These are phyloP conservation scores for Biscogniauxia marginata DNA, from an alignment of 2,329 filamentous ascomycete genomes.

Conservation along the genomic window DNA sequence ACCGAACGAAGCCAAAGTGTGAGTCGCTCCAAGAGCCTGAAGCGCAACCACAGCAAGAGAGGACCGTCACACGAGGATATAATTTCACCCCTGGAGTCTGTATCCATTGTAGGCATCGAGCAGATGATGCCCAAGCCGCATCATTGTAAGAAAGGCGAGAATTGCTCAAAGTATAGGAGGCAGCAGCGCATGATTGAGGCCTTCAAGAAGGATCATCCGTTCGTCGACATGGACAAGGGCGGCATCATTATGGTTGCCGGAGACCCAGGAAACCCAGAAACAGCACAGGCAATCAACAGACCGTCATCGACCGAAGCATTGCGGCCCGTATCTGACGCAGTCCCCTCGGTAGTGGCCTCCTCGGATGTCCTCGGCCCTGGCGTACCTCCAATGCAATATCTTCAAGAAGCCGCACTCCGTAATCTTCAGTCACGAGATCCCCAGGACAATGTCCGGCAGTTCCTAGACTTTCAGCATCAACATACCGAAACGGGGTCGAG, in stretches of 20 bases:
- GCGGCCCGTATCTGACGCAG: slow-evolving; percentile 71
- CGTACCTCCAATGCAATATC: slow-evolving; percentile 62
- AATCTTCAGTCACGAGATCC: slow-evolving; percentile 72
- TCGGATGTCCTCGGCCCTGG: slow-evolving; percentile 81
- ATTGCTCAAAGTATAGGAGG: slow-evolving; percentile 78
- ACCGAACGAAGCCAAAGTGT: slow-evolving; percentile 27
- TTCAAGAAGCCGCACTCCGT: slow-evolving; percentile 73
- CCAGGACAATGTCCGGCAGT: slow-evolving; percentile 90
- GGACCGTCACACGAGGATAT: slow-evolving; percentile 55
- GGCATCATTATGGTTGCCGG: slow-evolving; percentile 75
- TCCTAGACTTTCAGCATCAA: slow-evolving; percentile 77
- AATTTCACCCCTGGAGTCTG: slow-evolving; percentile 77
- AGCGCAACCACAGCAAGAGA: slow-evolving; percentile 31
- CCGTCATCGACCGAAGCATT: slow-evolving; percentile 51
- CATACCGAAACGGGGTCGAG: slow-evolving; percentile 36
- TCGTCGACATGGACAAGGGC: slow-evolving; percentile 55
- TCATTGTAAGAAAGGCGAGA: slow-evolving; percentile 80
- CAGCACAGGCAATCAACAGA: slow-evolving; percentile 56
- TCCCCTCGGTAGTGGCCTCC: slow-evolving; percentile 83
- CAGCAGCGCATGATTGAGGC: slow-evolving; percentile 75
- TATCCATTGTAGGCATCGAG: slow-evolving; percentile 90
- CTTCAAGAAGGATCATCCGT: slow-evolving; percentile 74
- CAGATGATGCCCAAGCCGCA: slow-evolving; percentile 84
- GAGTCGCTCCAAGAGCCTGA: slow-evolving; percentile 38
- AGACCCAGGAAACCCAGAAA: slow-evolving; percentile 74